Evolutionary conservation across 2,329 filamentous ascomycete species (phyloP), one percentile per base, ranked within the genome.

Genomic region (Neopestalotiopsis sp.): DNA sequence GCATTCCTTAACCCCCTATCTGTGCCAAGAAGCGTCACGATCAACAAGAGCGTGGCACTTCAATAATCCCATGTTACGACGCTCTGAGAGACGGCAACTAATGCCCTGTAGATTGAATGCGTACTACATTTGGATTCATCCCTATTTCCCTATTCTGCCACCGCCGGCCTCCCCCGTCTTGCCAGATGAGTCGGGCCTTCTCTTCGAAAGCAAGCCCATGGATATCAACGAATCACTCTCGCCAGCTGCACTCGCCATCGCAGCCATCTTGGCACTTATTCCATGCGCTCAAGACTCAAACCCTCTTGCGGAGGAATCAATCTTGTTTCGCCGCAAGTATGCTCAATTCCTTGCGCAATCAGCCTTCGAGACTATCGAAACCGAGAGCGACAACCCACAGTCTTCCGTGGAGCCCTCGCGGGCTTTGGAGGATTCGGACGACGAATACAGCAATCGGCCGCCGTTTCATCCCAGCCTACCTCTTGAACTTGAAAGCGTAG

Each of bases 101-200:
- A 71, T 30, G 12, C 30, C 30, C 38, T 14, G 67, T 69, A 84
- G 82, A 66, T 76, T 86, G 24, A 82, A 85, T 68, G 85, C 84
- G 4, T 87, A 87, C 73, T 87, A 87, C 70, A 80, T 84, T 67
- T 87, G 82, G 79, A 84, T 87, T 67, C 85, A 87, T 69, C 81
- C 83, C 0, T 87, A 81, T 69, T 82, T 87, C 20, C 85, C 85
- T 3, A 84, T 87, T 45, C 74, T 87, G 2, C 85, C 85, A 13
- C 78, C 85, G 2, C 83, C 84, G 5, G 75, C 76, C 24, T 70
- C 70, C 34, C 70, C 74, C 34, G 75, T 81, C 13, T 70, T 77
- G 40, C 70, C 72, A 10, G 81, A 80, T 69, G 76, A 80, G 66
- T 75, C 79, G 5, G 69, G 77, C 0, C 73, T 79, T 4, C 71